Conservation (phyloP, 2,329 filamentous ascomycete genomes). For the Fusarium sp. region DNA sequence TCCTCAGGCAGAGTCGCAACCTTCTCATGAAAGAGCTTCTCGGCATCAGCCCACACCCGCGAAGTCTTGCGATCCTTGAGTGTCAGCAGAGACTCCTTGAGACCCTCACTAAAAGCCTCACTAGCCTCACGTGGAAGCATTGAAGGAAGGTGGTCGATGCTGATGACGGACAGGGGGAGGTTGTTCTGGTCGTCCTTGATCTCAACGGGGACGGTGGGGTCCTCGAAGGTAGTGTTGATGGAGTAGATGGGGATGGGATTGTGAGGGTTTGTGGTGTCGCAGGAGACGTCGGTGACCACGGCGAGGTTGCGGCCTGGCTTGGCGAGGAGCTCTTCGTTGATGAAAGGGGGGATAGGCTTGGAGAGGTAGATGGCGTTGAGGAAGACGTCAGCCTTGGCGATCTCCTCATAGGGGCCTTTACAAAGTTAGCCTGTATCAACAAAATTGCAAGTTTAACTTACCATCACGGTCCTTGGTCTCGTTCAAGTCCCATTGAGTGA, state of each 20-base stretch:
- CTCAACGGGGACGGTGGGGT: constrained; percentile 84
- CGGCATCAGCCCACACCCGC: constrained; percentile 85
- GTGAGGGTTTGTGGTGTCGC: constrained; percentile 79
- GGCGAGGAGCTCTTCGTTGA: constrained; percentile 76
- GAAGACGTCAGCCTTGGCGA: constrained; percentile 80
- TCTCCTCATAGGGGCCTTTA: constrained; percentile 76
- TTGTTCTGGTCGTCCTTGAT: constrained; percentile 63
- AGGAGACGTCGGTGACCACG: constrained; percentile 84
- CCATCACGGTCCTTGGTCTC: constrained; percentile 77
- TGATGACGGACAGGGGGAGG: constrained; percentile 81
- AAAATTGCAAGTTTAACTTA: no score
- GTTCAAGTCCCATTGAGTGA: constrained; percentile 76
- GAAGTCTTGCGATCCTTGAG: constrained; percentile 80
- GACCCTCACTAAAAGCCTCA: constrained; percentile 83
- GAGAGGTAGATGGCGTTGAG: constrained; percentile 83
- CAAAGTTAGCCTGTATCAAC: constrained; percentile 1
- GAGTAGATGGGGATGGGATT: constrained; percentile 83
- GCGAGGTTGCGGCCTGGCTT: constrained; percentile 76
- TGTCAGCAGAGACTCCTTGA: constrained; percentile 81
- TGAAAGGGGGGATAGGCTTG: constrained; percentile 81
- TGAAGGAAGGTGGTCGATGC: constrained; percentile 86
- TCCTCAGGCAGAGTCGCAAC: constrained; percentile 58
- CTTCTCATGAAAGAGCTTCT: constrained; percentile 88
- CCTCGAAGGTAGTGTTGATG: constrained; percentile 86
- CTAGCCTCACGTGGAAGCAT: constrained; percentile 88